A percentile compares a stretch with the other conserved stretches of the same genome.
These are phyloP conservation scores for Penicillium steckii DNA, from an alignment of 495 filamentous ascomycete genomes.

Conservation along the genomic window DNA sequence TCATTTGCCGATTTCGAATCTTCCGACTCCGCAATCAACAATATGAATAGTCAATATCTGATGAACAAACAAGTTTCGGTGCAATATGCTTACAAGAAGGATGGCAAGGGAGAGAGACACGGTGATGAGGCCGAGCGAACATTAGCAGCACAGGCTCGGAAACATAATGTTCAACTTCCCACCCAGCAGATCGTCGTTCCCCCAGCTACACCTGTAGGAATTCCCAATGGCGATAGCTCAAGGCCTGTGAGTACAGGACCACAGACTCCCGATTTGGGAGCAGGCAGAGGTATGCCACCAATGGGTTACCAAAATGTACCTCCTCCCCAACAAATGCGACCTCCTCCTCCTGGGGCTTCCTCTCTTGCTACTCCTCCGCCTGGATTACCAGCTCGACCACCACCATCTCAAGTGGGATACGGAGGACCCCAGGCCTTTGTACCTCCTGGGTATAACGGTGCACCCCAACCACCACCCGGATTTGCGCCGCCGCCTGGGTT, in stretches of 20 bases:
- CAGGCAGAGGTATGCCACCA: conserved; percentile 35
- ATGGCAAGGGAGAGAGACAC: conserved; percentile 95
- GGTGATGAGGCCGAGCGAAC: conserved; percentile 92
- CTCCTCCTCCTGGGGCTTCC: conserved; percentile 35
- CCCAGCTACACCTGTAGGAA: conserved; percentile 47
- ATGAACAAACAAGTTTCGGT: conserved; percentile 96
- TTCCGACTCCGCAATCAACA: conserved; percentile 83
- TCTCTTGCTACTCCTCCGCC: conserved; percentile 66
- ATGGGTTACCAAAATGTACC: conserved; percentile 38
- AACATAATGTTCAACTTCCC: conserved; percentile 83
- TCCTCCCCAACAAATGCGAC: conserved; percentile 38
- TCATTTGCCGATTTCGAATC: conserved; percentile 94
- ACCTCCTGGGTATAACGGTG: conserved; percentile 52
- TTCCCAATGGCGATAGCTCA: conserved; percentile 54
- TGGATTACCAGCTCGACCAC: conserved; percentile 75
- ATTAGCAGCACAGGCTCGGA: conserved; percentile 88
- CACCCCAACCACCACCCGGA: conserved; percentile 50
- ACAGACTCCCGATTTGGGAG: conserved; percentile 28
- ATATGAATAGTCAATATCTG: conserved; percentile 95
- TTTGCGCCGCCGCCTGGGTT: conserved; percentile 58
- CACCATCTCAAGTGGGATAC: conserved; percentile 74
- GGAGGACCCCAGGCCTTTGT: conserved; percentile 72
- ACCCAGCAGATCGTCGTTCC: conserved; percentile 51
- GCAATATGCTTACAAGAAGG: conserved; percentile 99
- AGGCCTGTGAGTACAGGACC: conserved; percentile 40